Evolutionary conservation across 2,329 filamentous ascomycete species (phyloP).

Genomic region (Huntiella savannae): DNA sequence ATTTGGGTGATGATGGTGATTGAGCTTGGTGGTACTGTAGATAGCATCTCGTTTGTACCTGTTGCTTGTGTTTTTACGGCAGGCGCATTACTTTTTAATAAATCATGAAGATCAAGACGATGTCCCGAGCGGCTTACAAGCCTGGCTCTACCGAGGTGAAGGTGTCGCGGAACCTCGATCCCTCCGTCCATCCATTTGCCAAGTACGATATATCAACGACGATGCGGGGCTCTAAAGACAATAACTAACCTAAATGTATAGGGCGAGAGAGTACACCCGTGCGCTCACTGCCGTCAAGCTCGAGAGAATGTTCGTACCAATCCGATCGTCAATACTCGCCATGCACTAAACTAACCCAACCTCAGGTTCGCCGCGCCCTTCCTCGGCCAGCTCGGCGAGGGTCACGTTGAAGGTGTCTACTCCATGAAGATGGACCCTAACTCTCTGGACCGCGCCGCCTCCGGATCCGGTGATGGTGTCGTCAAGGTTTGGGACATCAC

Average conservation of each 20-base stretch:
- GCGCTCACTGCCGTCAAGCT: slow-evolving; percentile 66
- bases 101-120: slow-evolving; percentile 40
- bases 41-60: too few relatives aligned
- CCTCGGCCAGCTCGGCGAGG: slow-evolving; percentile 66
- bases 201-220: slow-evolving; percentile 5
- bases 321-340: neutral
- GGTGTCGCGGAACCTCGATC: slow-evolving; percentile 56
- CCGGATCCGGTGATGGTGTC: slow-evolving; percentile 76
- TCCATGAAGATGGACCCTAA: slow-evolving; percentile 63
- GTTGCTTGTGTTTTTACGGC: too few relatives aligned
- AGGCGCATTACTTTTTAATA: neutral
- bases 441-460: slow-evolving; percentile 55
- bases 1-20: neutral
- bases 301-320: slow-evolving; percentile 58
- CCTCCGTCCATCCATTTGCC: slow-evolving; percentile 69
- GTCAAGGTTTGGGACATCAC: slow-evolving; percentile 81
- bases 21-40: neutral
- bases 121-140: slow-evolving; percentile 48
- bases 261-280: slow-evolving; percentile 52
- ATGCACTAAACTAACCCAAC: neutral
- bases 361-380: slow-evolving; percentile 34
- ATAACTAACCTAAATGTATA: slow-evolving; percentile 15
- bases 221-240: neutral
- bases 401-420: slow-evolving; percentile 79
- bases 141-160: slow-evolving; percentile 47